Percentiles rank a stretch among this genome's conserved stretches.
Evolutionary conservation across 169 alveolate species (phyloP).

Genomic region (Perkinsus marinus): DNA sequence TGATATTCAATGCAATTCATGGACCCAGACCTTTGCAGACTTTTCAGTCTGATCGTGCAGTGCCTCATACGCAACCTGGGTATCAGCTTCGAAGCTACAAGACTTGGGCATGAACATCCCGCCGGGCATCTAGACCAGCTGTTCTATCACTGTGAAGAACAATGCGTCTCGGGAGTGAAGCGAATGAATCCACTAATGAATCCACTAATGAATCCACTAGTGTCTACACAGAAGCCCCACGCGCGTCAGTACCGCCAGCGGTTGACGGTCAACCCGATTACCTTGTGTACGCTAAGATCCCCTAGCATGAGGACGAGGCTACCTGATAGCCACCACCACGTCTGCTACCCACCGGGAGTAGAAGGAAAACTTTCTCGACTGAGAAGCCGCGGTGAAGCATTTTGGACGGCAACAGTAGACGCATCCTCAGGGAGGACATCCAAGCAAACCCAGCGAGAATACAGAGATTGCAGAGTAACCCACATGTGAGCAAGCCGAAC

Average conservation of each 20-base stretch:
- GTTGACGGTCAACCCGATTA: background rate
- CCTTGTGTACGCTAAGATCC: conserved; percentile 73
- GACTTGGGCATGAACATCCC: conserved; percentile 59
- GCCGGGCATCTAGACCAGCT: conserved; percentile 79
- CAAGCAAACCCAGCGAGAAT: too few species aligned
- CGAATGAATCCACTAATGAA: too few species aligned
- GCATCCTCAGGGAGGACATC: background rate
- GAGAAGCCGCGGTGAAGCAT: conserved; percentile 77
- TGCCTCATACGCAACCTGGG: conserved; percentile 59
- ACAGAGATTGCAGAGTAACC: background rate
- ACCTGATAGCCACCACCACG: too few species aligned
- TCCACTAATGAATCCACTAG: background rate
- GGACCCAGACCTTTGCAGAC: conserved; percentile 1
- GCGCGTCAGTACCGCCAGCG: too few species aligned
- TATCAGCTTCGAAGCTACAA: conserved; percentile 67
- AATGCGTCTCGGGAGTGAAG: conserved; percentile 45
- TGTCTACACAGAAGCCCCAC: background rate
- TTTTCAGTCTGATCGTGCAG: conserved; percentile 56
- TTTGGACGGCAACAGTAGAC: background rate
- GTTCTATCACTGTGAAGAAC: conserved; percentile 67
- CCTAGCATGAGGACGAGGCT: conserved; percentile 67
- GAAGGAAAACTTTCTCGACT: conserved; percentile 70
- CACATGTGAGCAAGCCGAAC: conserved; percentile 3
- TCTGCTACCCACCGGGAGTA: conserved; percentile 7
- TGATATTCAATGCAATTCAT: background rate